phyloP scores from a whole-genome alignment of 2,329 filamentous ascomycete species.

The Ascochyta koolunga region DNA sequence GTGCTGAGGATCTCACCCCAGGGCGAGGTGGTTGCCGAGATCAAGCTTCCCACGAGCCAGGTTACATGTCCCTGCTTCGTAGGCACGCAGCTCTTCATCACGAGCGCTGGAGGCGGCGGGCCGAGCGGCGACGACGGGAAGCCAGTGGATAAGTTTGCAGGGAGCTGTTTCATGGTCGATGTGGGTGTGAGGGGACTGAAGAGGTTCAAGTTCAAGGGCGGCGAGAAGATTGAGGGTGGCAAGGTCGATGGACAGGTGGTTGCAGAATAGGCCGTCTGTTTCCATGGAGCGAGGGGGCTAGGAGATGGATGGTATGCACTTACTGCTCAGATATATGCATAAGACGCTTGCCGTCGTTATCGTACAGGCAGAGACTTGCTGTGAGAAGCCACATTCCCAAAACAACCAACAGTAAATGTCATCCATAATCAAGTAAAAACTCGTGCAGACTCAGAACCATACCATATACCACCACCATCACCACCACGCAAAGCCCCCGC shows the following conservation, averaged over 20 bases:
- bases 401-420: too few relatives aligned
- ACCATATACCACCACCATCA: too few relatives aligned
- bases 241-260: slow-evolving; percentile 38
- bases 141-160: slow-evolving; percentile 68
- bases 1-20: slow-evolving; percentile 75
- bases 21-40: slow-evolving; percentile 74
- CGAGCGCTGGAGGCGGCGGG: slow-evolving; percentile 63
- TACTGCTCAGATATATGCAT: neutral
- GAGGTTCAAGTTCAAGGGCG: slow-evolving; percentile 46
- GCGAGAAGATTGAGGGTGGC: slow-evolving; percentile 34
- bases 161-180: slow-evolving; percentile 76
- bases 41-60: slow-evolving; percentile 77
- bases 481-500: too few relatives aligned
- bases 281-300: neutral
- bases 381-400: too few relatives aligned
- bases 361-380: too few relatives aligned
- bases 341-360: too few relatives aligned
- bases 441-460: too few relatives aligned
- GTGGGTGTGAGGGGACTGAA: slow-evolving; percentile 70
- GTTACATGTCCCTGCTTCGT: slow-evolving; percentile 83
- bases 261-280: slow-evolving; percentile 20
- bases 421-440: too few relatives aligned
- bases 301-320: neutral
- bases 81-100: slow-evolving; percentile 77
- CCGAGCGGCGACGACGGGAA: slow-evolving; percentile 60